These are phyloP conservation scores for Coniferiporia sulphurascens DNA, from an alignment of 1,284 basidiomycete species.

Conservation along the genomic window DNA sequence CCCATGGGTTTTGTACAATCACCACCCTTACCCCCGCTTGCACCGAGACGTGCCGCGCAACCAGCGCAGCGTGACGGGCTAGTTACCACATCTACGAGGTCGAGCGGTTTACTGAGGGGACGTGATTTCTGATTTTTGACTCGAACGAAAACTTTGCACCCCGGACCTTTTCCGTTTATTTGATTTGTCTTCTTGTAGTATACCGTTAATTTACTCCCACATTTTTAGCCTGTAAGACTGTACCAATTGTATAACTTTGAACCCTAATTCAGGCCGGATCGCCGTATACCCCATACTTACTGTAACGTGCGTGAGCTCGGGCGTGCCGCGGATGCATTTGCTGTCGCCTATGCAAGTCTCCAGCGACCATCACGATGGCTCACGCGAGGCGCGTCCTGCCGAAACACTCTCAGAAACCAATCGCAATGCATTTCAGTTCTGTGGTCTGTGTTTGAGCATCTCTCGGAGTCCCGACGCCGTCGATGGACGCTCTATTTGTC, in stretches of 20 bases:
- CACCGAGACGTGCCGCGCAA: not conserved
- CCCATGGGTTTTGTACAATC: conserved; percentile 7
- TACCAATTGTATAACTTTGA: not conserved
- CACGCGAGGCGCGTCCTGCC: not conserved
- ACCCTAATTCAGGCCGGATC: not conserved
- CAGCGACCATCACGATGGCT: not conserved
- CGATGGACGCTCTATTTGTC: not conserved
- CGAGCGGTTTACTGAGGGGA: not conserved
- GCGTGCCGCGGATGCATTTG: no score
- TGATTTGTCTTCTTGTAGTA: no score
- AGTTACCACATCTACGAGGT: not conserved
- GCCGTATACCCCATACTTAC: not conserved
- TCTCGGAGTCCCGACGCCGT: not conserved
- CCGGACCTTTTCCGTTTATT: not conserved
- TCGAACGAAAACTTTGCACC: not conserved
- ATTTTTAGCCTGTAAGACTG: not conserved
- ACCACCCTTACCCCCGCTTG: not conserved
- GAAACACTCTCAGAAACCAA: not conserved
- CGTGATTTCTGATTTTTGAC: not conserved
- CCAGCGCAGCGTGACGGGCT: not conserved
- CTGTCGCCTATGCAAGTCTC: no score
- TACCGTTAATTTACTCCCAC: not conserved
- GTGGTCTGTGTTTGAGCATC: not conserved
- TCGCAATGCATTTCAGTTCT: not conserved
- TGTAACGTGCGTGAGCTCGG: not conserved